These are phyloP conservation scores for Vitis hybrid DNA, from an alignment of 177 flowering plant genomes.

Conservation along the genomic window DNA sequence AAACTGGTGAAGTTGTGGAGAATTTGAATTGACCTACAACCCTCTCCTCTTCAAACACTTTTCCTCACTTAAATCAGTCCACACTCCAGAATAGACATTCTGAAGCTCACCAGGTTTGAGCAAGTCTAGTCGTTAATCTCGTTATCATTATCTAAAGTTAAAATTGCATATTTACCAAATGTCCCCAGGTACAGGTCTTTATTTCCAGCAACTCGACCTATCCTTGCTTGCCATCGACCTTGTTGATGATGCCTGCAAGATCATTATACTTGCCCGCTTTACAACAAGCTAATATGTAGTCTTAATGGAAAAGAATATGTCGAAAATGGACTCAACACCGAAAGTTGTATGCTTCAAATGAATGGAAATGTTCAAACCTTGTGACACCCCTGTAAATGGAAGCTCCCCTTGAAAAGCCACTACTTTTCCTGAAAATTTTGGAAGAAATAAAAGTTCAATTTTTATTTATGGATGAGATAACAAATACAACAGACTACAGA, in stretches of 20 bases:
- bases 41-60: too few species aligned
- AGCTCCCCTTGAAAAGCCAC: slow-evolving; percentile 93
- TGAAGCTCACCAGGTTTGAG: not conserved
- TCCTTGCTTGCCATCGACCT: slow-evolving; percentile 96
- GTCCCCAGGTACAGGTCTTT: slow-evolving; percentile 91
- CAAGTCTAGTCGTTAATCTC: not conserved
- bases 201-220: slow-evolving; percentile 93
- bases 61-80: too few species aligned
- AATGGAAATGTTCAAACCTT: slow-evolving; percentile 39
- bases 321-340: not conserved
- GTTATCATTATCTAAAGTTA: not conserved
- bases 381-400: slow-evolving; percentile 91
- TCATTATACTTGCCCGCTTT: not conserved
- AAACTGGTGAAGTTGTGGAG: not conserved
- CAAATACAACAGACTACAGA: not conserved
- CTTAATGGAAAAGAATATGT: not conserved
- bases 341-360: too few species aligned
- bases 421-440: slow-evolving; percentile 64
- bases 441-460: not conserved
- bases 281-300: not conserved
- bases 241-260: slow-evolving; percentile 88
- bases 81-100: too few species aligned
- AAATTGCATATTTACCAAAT: slow-evolving; percentile 47
- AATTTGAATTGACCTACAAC: too few species aligned
- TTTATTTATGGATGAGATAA: not conserved